These are phyloP conservation scores for Chlorencoelia australis DNA, from an alignment of 2,329 filamentous ascomycete genomes.

Conservation along the genomic window DNA sequence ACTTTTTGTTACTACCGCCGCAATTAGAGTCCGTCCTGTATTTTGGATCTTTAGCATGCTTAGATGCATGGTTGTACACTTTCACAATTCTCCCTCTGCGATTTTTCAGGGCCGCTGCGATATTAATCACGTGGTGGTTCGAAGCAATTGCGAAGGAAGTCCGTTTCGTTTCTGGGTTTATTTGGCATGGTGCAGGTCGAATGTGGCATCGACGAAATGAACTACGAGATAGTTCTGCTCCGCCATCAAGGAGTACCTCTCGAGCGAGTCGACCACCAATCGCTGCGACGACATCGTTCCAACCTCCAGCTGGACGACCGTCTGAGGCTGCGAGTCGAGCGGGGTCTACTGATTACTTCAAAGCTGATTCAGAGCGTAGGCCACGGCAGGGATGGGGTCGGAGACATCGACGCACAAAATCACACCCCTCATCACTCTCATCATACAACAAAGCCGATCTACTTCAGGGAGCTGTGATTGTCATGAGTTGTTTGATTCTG, in stretches of 20 bases:
- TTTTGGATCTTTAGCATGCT: constrained; percentile 82
- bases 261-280: constrained; percentile 16
- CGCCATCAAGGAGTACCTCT: constrained; percentile 23
- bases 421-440: constrained; percentile 72
- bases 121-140: constrained; percentile 70
- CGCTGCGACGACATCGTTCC: constrained; percentile 20
- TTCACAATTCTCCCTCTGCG: constrained; percentile 90
- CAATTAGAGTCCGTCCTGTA: constrained; percentile 76
- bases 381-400: constrained; percentile 23
- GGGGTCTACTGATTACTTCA: constrained; percentile 13
- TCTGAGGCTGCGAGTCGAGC: constrained; percentile 10
- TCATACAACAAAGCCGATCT: constrained; percentile 93
- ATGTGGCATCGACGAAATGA: constrained; percentile 54
- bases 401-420: constrained; percentile 66
- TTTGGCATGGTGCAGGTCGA: constrained; percentile 69
- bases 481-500: constrained; percentile 73
- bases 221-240: constrained; percentile 29
- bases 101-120: constrained; percentile 69
- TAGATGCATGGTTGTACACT: constrained; percentile 93
- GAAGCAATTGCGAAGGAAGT: constrained; percentile 63
- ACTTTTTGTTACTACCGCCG: constrained; percentile 73
- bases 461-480: constrained; percentile 78
- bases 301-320: constrained; percentile 14
- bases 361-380: constrained; percentile 18
- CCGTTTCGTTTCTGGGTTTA: constrained; percentile 61